Conservation (phyloP, 2,329 filamentous ascomycete species). For the Aspergillus spinulosporus region DNA sequence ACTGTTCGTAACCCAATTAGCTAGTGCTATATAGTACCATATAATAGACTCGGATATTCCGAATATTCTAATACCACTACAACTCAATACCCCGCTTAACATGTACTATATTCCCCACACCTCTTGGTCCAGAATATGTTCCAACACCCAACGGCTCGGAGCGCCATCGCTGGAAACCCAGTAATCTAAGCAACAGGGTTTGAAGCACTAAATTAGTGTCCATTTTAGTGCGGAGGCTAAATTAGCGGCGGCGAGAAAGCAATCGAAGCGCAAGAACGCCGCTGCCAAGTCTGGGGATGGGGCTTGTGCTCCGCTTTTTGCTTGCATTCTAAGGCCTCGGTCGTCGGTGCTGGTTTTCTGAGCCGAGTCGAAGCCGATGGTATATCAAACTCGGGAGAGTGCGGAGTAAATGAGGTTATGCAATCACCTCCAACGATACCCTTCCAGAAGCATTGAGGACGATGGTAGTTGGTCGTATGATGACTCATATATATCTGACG, state of each 20-base stretch:
- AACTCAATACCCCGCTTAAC: neutral
- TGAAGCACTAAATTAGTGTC: too few relatives aligned
- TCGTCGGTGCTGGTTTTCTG: neutral
- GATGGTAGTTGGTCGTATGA: too few relatives aligned
- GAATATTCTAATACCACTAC: neutral
- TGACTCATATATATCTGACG: too few relatives aligned
- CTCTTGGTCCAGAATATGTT: neutral
- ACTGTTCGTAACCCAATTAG: neutral
- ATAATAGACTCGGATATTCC: neutral
- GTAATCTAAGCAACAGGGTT: neutral
- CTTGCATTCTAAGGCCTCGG: neutral
- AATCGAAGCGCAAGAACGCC: neutral
- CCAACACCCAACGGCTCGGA: neutral
- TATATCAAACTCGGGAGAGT: too few relatives aligned
- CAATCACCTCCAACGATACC: too few relatives aligned
- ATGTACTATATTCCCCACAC: too few relatives aligned
- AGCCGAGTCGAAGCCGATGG: neutral
- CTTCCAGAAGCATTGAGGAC: too few relatives aligned
- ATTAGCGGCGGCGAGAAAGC: neutral
- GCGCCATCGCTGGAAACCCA: neutral
- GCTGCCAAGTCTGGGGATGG: neutral
- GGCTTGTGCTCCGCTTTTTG: neutral
- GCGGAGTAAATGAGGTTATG: too few relatives aligned
- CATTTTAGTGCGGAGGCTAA: neutral
- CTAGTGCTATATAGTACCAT: neutral